Base-by-base conservation (phyloP, 2,329 filamentous ascomycete genomes). In the Ophiostoma sp. region DNA sequence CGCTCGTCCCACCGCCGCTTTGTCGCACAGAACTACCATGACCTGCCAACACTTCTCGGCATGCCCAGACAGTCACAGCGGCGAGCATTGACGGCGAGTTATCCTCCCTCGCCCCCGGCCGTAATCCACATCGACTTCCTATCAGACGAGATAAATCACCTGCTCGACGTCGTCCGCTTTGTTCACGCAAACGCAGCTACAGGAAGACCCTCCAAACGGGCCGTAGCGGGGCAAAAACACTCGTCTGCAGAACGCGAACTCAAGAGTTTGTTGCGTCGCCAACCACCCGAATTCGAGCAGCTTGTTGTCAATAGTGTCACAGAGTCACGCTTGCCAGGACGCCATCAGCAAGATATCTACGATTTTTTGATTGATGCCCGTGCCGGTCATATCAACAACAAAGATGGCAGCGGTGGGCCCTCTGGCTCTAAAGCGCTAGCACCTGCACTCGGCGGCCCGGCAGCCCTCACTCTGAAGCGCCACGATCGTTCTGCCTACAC, bases 91-190 rank as follows among this genome's bases (percentile, higher is more conserved):
- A 5, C n/a, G 3, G 12, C 36, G 6, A 11, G 15, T 6, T n/a
- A n/a, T n/a, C 42, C n/a, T 3, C 61, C 61, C 5, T 42, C 61
- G 5, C 66, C 66, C 1, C 2, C 77, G 2, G 39, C 63, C 0
- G 74, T 77, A 0, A 81, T 85, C 22, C 86, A 87, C 74, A 84
- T 86, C 7, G 86, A 87, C 76, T 87, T 87, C 57, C 79, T 80
- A 0, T 59, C 74, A 0, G 78, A 81, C 0, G 86, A 87, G 73
- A 76, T 84, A 9, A 15, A 28, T 17, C 55, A 63, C 12, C 7
- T 75, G 11, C 55, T 74, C 19, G 12, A 61, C 11, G 59, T 63
- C 5, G 71, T 64, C 2, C 72, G 55, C 3, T 31, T 31, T 8
- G 57, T 63, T 0, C 19, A 71, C n/a, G 19, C 42, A 1, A 19